Evolutionary conservation across 2,329 filamentous ascomycete species (phyloP).

Genomic region (Ophiosphaerella herpotricha): DNA sequence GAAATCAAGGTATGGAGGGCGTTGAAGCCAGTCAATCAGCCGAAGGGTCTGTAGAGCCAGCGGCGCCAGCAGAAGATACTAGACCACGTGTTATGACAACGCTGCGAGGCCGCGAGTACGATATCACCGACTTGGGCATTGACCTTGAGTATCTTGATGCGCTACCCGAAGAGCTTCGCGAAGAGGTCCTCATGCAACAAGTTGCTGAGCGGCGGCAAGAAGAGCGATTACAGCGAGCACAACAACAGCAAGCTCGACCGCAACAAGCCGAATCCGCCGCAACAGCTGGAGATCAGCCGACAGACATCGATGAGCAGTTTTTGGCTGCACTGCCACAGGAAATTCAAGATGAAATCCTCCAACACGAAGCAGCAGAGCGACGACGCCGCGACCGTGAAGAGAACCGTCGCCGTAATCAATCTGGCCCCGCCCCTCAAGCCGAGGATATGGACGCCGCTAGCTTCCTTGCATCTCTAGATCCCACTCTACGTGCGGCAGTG

Average conservation of each 20-base stretch:
- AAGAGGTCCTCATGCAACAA: conserved; percentile 93
- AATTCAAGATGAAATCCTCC: conserved; percentile 85
- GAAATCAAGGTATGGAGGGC: conserved; percentile 5
- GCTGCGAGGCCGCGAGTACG: conserved; percentile 83
- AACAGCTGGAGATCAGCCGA: conserved; percentile 70
- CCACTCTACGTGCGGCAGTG: conserved; percentile 80
- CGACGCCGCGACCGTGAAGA: conserved; percentile 86
- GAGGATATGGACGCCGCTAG: conserved; percentile 91
- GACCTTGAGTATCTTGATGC: conserved; percentile 93
- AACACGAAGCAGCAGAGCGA: conserved; percentile 87
- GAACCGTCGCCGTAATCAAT: conserved; percentile 68
- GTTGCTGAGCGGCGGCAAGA: conserved; percentile 72
- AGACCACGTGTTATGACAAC: conserved; percentile 73
- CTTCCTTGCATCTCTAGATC: conserved; percentile 88
- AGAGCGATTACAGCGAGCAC: conserved; percentile 42
- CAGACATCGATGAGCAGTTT: conserved; percentile 90
- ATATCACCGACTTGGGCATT: conserved; percentile 93
- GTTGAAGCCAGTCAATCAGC: conserved; percentile 1
- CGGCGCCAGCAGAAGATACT: conserved; percentile 44
- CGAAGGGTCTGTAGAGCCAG: conserved; percentile 29
- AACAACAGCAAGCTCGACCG: conserved; percentile 55
- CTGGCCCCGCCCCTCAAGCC: conserved; percentile 48
- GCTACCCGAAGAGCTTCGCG: conserved; percentile 94
- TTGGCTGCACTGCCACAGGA: conserved; percentile 89
- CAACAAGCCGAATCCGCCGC: conserved; percentile 13